A percentile compares a stretch with the other conserved stretches of the same genome.
phyloP scores from a whole-genome alignment of 192 early-diverging fungal species.

The Backusella westeae region DNA sequence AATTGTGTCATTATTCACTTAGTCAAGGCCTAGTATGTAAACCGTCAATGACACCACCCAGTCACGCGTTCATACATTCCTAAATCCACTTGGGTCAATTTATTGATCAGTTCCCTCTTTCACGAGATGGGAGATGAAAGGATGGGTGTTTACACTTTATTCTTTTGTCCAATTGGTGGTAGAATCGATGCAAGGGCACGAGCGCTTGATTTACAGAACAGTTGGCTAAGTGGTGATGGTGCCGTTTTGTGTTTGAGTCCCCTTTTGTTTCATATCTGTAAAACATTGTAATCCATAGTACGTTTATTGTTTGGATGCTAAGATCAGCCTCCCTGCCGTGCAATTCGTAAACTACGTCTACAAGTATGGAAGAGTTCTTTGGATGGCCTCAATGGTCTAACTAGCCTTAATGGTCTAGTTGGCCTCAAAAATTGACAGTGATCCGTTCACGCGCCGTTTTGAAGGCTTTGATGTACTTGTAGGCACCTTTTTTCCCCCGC shows the following conservation, averaged over 20 bases:
- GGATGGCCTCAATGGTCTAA: background rate
- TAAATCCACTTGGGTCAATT: conserved; percentile 2
- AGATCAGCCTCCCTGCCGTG: background rate
- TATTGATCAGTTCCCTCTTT: background rate
- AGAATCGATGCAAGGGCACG: background rate
- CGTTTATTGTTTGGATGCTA: background rate
- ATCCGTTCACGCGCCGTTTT: background rate
- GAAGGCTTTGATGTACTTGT: background rate
- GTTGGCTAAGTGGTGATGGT: background rate
- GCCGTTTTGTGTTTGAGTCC: background rate
- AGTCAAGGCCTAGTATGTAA: background rate
- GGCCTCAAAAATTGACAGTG: background rate
- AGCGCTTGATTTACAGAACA: background rate
- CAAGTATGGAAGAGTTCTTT: background rate
- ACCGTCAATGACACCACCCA: background rate
- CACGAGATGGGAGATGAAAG: background rate
- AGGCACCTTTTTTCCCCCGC: background rate
- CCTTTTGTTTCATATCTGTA: background rate
- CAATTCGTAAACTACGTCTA: background rate
- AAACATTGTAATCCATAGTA: background rate
- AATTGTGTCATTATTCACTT: background rate
- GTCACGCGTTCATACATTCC: background rate
- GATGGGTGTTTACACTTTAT: background rate
- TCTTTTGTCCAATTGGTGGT: background rate
- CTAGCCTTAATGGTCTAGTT: background rate